A percentile compares a stretch with the other conserved stretches of the same genome.
These are phyloP conservation scores for Austroboletus eburneus DNA, from an alignment of 768 basidiomycete species.

Conservation along the genomic window DNA sequence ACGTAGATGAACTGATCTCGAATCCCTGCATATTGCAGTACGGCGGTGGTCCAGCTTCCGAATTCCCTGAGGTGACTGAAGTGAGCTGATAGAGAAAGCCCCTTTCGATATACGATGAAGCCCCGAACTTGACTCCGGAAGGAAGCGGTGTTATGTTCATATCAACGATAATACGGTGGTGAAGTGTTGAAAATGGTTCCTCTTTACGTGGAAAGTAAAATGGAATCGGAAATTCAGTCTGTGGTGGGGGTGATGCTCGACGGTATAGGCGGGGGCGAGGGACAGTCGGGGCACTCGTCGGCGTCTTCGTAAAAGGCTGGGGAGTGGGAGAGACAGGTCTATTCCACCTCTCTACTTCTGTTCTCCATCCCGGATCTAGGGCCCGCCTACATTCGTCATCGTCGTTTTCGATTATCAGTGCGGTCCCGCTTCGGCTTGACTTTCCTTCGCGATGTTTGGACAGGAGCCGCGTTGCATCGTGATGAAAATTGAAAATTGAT, in stretches of 20 bases:
- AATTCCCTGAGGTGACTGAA: conserved; percentile 30
- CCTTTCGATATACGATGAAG: conserved; percentile 52
- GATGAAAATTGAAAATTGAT: conserved; percentile 37
- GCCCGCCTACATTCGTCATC: conserved; percentile 41
- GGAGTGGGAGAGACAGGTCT: conserved; percentile 14
- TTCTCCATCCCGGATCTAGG: conserved; percentile 37
- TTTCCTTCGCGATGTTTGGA: conserved; percentile 20
- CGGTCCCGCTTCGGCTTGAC: conserved; percentile 9
- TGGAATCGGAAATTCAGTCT: conserved; percentile 11
- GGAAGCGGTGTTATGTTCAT: conserved; percentile 48
- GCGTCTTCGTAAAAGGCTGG: conserved; percentile 6
- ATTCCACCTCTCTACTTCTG: conserved; percentile 32
- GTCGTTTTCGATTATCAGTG: conserved; percentile 42
- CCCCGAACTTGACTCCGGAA: conserved; percentile 48
- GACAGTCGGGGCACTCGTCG: conserved; percentile 1
- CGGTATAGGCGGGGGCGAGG: conserved; percentile 12
- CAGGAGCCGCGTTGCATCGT: conserved; percentile 36
- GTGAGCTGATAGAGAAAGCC: conserved; percentile 60
- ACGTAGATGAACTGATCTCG: conserved; percentile 41
- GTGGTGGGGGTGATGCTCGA: conserved; percentile 11
- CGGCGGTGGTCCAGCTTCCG: conserved; percentile 27
- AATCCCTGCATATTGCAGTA: conserved; percentile 36
- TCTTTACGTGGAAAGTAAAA: conserved; percentile 15
- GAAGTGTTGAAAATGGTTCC: not conserved
- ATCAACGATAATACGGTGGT: conserved; percentile 39